Evolutionary conservation across 2,329 filamentous ascomycete genomes (phyloP).

Genomic region (Diaporthe sp.): DNA sequence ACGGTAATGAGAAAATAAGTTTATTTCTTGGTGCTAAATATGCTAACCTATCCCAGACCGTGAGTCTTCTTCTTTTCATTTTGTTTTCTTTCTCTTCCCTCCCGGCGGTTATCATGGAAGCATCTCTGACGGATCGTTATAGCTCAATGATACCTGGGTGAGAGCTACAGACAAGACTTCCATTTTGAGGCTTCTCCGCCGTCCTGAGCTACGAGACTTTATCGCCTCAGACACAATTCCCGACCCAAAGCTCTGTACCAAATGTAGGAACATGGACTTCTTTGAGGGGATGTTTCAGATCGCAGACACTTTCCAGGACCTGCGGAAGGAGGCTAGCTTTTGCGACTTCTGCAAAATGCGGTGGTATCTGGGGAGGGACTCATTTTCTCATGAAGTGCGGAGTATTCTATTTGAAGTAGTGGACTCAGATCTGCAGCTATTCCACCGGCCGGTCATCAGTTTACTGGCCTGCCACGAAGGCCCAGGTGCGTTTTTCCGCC

Average conservation of each 20-base stretch:
- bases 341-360: background rate
- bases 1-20: background rate
- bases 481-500: background rate
- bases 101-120: background rate
- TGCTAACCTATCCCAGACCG: background rate
- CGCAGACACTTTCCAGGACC: background rate
- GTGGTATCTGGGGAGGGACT: background rate
- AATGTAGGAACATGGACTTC: background rate
- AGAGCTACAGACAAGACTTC: background rate
- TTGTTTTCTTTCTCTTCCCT: too few relatives aligned
- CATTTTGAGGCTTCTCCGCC: background rate
- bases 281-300: background rate
- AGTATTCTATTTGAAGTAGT: background rate
- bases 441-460: conserved; percentile 46
- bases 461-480: conserved; percentile 38
- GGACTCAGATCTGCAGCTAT: background rate
- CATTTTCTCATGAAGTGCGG: background rate
- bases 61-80: too few relatives aligned
- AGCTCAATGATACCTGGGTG: background rate
- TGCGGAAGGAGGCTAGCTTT: background rate
- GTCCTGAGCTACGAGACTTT: background rate
- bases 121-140: background rate
- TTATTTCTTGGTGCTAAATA: too few relatives aligned
- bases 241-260: background rate
- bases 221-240: background rate